These are phyloP conservation scores for Pholiota conissans DNA, from an alignment of 768 basidiomycete genomes.

Conservation along the genomic window DNA sequence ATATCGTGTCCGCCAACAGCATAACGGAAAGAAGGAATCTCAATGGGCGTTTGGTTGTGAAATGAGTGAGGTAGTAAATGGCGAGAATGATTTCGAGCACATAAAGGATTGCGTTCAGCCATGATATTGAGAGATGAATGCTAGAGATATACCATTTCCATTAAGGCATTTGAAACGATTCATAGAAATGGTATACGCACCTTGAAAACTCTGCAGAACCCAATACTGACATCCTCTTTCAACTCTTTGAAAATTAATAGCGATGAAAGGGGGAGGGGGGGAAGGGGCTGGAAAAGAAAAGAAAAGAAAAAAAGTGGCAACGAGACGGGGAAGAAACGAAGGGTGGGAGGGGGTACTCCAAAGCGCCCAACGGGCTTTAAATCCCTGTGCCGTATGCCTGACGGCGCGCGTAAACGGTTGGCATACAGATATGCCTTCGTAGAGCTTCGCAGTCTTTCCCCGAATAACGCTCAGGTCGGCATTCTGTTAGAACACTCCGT, in stretches of 20 bases:
- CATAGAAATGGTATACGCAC: background rate
- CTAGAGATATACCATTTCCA: background rate
- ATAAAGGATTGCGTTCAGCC: conserved; percentile 23
- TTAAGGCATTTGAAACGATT: background rate
- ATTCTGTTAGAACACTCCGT: background rate
- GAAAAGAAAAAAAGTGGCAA: background rate
- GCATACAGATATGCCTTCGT: conserved; percentile 23
- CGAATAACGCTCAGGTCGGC: background rate
- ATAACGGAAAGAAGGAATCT: conserved; percentile 17
- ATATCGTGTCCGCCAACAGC: conserved; percentile 20
- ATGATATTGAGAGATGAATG: conserved; percentile 21
- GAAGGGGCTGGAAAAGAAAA: background rate
- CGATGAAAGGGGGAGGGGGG: no score
- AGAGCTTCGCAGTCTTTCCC: conserved; percentile 4
- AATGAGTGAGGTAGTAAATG: conserved; percentile 22
- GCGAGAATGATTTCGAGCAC: conserved; percentile 23
- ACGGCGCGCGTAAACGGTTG: conserved; percentile 18
- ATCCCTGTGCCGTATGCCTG: conserved; percentile 7
- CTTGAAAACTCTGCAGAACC: conserved; percentile 14
- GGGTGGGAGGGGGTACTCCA: conserved; percentile 7
- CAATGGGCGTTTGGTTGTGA: conserved; percentile 14
- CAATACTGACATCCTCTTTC: conserved; percentile 3
- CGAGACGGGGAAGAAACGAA: conserved; percentile 3
- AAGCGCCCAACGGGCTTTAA: conserved; percentile 13
- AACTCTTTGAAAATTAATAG: no score